A percentile compares a stretch with the other conserved stretches of the same genome.
These are phyloP conservation scores for Phytophthora capsici DNA, from an alignment of 352 stramenopile species.

Conservation along the genomic window DNA sequence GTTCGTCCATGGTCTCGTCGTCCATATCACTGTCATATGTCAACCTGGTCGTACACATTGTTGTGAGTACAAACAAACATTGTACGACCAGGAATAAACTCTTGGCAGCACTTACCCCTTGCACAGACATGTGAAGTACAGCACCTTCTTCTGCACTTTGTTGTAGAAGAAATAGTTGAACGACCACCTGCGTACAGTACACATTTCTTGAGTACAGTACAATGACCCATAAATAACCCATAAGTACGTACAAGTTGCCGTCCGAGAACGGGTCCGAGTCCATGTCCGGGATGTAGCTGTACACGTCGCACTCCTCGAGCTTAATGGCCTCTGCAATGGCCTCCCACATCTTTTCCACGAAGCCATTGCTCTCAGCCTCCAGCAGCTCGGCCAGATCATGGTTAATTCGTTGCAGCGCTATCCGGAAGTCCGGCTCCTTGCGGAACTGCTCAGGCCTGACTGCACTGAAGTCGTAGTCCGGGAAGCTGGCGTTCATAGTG, in stretches of 20 bases:
- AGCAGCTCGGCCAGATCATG: slow-evolving; percentile 88
- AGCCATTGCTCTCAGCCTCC: slow-evolving; percentile 98
- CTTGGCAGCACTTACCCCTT: slow-evolving; percentile 62
- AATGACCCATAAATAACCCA: slow-evolving; percentile 3
- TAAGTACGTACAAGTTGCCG: slow-evolving; percentile 73
- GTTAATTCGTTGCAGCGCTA: slow-evolving; percentile 90
- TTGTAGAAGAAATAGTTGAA: slow-evolving; percentile 98
- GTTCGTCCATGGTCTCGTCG: slow-evolving; percentile 85
- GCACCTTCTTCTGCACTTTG: slow-evolving; percentile 92
- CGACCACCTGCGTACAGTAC: slow-evolving; percentile 68
- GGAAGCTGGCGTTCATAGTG: slow-evolving; percentile 95
- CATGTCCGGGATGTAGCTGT: slow-evolving; percentile 94
- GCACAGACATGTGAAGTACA: slow-evolving; percentile 95
- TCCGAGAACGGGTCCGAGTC: slow-evolving; percentile 94
- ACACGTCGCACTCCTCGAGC: slow-evolving; percentile 91
- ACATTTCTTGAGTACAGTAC: slow-evolving; percentile 13
- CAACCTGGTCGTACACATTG: slow-evolving; percentile 35
- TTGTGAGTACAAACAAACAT: no score
- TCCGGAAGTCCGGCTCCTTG: slow-evolving; percentile 86
- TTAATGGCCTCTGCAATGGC: slow-evolving; percentile 84
- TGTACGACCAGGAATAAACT: no score
- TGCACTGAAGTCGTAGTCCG: slow-evolving; percentile 93
- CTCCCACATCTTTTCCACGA: slow-evolving; percentile 99
- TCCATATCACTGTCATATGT: slow-evolving; percentile 75
- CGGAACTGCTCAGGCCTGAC: slow-evolving; percentile 91